Conservation (phyloP, 2,329 filamentous ascomycete genomes). For the Aspergillus neotritici region DNA sequence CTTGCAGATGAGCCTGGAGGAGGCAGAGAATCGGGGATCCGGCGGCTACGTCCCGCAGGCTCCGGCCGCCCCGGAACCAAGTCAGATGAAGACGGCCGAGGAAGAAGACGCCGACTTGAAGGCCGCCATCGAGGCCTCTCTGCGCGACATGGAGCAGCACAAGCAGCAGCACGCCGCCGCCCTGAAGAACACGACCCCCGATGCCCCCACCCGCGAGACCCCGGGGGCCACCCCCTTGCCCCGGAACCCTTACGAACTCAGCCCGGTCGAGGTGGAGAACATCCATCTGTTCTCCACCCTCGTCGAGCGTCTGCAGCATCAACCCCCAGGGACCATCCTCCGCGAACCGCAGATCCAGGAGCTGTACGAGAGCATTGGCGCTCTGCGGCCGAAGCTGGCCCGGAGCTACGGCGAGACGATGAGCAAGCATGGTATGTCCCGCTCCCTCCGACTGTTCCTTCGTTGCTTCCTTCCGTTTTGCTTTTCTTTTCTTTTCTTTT, state of each 20-base stretch:
- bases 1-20: constrained; percentile 93
- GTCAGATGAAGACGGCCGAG: constrained; percentile 49
- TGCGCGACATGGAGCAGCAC: constrained; percentile 97
- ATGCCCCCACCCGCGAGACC: constrained; percentile 44
- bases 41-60: constrained; percentile 66
- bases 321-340: constrained; percentile 92
- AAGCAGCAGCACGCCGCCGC: constrained; percentile 83
- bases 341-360: constrained; percentile 97
- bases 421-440: constrained; percentile 85
- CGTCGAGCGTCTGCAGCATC: constrained; percentile 89
- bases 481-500: too few species aligned
- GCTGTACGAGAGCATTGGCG: constrained; percentile 94
- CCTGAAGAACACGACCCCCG: constrained; percentile 70
- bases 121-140: constrained; percentile 87
- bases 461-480: too few species aligned
- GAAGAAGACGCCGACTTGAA: constrained; percentile 92
- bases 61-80: constrained; percentile 38
- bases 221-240: constrained; percentile 54
- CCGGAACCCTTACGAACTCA: constrained; percentile 92
- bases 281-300: constrained; percentile 94
- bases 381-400: constrained; percentile 84
- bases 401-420: constrained; percentile 97
- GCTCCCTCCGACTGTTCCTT: too few species aligned
- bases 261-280: constrained; percentile 89
- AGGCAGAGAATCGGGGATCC: constrained; percentile 69